These are phyloP conservation scores for Lactarius vividus DNA, from an alignment of 768 basidiomycete species.

Conservation along the genomic window DNA sequence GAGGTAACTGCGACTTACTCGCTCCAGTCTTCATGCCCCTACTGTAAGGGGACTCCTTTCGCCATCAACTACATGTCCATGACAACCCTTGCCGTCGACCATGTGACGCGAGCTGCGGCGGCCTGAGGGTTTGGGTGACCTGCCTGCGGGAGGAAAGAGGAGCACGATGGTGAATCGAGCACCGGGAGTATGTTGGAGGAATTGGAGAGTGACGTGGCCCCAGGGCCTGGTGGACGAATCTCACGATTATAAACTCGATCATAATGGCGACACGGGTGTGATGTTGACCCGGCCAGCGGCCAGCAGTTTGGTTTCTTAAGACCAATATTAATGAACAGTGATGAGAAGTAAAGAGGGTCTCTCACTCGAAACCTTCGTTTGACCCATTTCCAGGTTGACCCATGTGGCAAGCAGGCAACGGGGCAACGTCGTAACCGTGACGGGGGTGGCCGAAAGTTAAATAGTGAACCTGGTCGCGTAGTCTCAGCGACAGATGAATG, in stretches of 20 bases:
- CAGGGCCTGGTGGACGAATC: not conserved
- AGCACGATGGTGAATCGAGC: not conserved
- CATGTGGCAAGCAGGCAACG: no score
- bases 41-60: not conserved
- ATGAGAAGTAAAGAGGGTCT: not conserved
- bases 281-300: not conserved
- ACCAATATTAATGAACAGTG: not conserved
- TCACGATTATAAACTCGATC: no score
- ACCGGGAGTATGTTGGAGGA: not conserved
- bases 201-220: not conserved
- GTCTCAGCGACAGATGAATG: not conserved
- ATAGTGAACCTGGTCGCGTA: not conserved
- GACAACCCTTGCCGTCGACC: not conserved
- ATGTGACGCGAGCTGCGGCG: not conserved
- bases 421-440: not conserved
- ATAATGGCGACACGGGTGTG: not conserved
- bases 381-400: no score
- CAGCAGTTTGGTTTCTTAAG: not conserved
- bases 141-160: not conserved
- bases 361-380: not conserved
- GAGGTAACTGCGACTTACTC: not conserved
- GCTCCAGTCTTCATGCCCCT: not conserved
- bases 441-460: not conserved
- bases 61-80: not conserved
- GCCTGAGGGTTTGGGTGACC: not conserved